Evolutionary conservation across 2,329 filamentous ascomycete species (phyloP).

Genomic region (Arthrobotrys sphaeroides): DNA sequence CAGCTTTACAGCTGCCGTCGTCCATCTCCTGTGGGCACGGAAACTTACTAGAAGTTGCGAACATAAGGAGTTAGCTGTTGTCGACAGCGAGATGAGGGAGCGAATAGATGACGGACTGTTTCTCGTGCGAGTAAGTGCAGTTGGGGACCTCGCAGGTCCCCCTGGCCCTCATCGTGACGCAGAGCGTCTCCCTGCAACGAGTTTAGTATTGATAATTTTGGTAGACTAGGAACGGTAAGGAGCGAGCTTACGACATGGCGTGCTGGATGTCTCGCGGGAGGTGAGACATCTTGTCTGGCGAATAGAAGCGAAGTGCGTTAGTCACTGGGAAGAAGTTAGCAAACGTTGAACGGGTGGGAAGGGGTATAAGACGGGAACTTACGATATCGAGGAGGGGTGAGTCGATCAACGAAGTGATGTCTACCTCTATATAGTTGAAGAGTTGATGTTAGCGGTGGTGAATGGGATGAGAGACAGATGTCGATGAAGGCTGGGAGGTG

Average conservation of each 20-base stretch:
- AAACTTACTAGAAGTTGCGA: neutral
- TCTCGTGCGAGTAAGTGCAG: slow-evolving; percentile 32
- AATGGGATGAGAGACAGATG: neutral
- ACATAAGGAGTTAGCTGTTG: neutral
- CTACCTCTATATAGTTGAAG: no score
- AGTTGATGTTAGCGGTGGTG: neutral
- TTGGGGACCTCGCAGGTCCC: neutral
- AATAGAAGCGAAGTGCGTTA: neutral
- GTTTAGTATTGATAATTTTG: no score
- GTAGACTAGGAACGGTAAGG: neutral
- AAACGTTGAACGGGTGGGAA: neutral
- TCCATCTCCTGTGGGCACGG: neutral
- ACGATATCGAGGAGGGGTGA: neutral
- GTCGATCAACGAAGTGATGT: no score
- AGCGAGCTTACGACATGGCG: slow-evolving; percentile 29
- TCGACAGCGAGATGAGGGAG: no score
- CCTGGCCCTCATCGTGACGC: slow-evolving; percentile 23
- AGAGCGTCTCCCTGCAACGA: slow-evolving; percentile 4
- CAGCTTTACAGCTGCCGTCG: neutral
- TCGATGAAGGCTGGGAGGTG: neutral
- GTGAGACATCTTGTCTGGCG: neutral
- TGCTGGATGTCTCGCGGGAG: slow-evolving; percentile 27
- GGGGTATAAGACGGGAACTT: neutral
- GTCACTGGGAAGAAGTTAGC: neutral
- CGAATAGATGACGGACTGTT: neutral